A percentile compares a stretch with the other conserved stretches of the same genome.
Conservation (phyloP, 148 eudicot genomes). For the Amaranthus hypochondriacus region DNA sequence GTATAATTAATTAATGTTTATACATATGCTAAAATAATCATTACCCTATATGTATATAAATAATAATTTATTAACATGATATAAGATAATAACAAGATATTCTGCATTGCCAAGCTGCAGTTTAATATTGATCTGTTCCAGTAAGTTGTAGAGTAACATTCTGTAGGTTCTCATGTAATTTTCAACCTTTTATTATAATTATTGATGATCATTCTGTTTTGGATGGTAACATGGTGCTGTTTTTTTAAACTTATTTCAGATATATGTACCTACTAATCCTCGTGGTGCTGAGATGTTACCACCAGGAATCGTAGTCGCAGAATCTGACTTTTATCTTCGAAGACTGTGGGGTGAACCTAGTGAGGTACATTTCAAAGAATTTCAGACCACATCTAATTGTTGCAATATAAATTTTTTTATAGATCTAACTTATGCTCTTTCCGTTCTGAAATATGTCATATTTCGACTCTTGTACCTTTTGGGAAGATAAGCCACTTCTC, state of each 20-base stretch:
- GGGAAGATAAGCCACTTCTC: too few relatives aligned
- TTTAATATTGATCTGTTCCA: neutral
- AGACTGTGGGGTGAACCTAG: conserved; percentile 96
- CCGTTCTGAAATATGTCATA: too few relatives aligned
- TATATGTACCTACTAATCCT: conserved; percentile 90
- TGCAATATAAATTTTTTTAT: conserved; percentile 1
- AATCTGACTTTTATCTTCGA: conserved; percentile 77
- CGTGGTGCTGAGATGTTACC: conserved; percentile 96
- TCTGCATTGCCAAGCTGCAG: neutral
- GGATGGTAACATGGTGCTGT: neutral
- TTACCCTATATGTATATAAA: too few relatives aligned
- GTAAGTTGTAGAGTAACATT: neutral
- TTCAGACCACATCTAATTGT: neutral
- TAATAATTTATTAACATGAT: too few relatives aligned
- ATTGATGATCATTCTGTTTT: neutral
- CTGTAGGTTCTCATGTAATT: neutral
- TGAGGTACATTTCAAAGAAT: conserved; percentile 45
- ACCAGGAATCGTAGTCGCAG: conserved; percentile 84
- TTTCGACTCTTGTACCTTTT: too few relatives aligned
- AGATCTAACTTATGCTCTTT: neutral
- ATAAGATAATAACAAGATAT: too few relatives aligned
- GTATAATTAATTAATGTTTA: too few relatives aligned
- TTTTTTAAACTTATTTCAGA: conserved; percentile 34
- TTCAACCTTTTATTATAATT: neutral
- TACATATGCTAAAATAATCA: too few relatives aligned